Base-by-base conservation (phyloP, 768 basidiomycete genomes). In the Dentipellis sp. region DNA sequence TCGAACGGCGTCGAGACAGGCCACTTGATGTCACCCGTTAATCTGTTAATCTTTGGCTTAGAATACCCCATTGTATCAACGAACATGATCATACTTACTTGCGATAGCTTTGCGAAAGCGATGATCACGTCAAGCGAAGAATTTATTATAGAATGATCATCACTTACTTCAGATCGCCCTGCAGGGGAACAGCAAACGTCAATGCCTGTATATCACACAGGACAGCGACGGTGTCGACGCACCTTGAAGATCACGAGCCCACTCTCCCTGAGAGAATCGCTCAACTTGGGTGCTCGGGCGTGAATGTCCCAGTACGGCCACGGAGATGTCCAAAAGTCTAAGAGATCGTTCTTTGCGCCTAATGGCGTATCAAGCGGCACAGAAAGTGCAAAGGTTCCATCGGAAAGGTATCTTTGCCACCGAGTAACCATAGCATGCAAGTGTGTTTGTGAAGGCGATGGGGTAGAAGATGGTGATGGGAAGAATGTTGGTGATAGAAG, bases 111-210 rank as follows among this genome's bases (percentile, higher is more conserved):
- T 17, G 34, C 37, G n/a, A 51, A 50, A 40, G 46, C 57, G 10
- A 50, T 29, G 51, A 40, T 14, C 40, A 14, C 9, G 42, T 42
- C 51, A 21, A 55, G 51, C 53, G 37, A 19, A 40, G 1, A 22
- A 17, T 21, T 54, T 16, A 52, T 49, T 22, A 3, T 14, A n/a
- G n/a, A 22, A 14, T n/a, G 23, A 34, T 45, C 14, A 37, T 2
- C n/a, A 75, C 86, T 69, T 59, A 94, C 91, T 97, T 97, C 39
- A 97, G 72, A 74, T 94, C 92, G 10, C 93, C 92, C 85, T 90
- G 61, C 14, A 45, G 10, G 36, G 14, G 10, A 21, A 46, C 1
- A 17, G 19, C 39, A 53, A 10, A 54, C 3, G 29, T 54, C 17
- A 54, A 63, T 42, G 55, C 37, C 46, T 29, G 34, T 7, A 6